Evolutionary conservation across 1,284 basidiomycete species (phyloP).

Genomic region (Tilletia caries): DNA sequence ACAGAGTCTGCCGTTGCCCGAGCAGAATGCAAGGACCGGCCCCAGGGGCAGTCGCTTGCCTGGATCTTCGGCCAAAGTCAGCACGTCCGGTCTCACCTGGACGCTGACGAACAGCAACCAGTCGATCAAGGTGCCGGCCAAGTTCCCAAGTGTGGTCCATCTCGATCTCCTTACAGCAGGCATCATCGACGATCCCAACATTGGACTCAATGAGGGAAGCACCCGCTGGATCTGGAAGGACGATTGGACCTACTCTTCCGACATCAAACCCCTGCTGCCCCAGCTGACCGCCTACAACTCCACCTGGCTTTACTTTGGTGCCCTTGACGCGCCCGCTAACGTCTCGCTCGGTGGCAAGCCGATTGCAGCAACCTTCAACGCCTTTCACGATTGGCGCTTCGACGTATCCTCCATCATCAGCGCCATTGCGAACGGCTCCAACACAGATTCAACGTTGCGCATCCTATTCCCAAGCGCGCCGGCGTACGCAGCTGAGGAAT

Average conservation of each 20-base stretch:
- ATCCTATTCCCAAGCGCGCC: constrained; percentile 25
- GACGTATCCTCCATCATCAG: constrained; percentile 45
- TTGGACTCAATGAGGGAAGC: constrained; percentile 63
- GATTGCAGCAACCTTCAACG: constrained; percentile 63
- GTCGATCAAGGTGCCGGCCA: constrained; percentile 61
- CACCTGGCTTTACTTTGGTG: constrained; percentile 63
- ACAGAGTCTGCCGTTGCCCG: neutral
- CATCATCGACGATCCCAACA: constrained; percentile 61
- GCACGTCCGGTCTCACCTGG: constrained; percentile 58
- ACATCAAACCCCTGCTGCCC: constrained; percentile 57
- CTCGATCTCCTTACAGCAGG: constrained; percentile 61
- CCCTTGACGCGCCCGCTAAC: constrained; percentile 64
- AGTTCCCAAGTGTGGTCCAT: constrained; percentile 62
- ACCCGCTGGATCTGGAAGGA: constrained; percentile 64
- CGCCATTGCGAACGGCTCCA: neutral
- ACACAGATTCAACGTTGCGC: constrained; percentile 18
- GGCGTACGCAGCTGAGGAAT: constrained; percentile 23
- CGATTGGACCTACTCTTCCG: constrained; percentile 65
- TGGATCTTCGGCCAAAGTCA: neutral
- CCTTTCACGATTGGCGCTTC: constrained; percentile 63
- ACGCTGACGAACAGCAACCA: constrained; percentile 62
- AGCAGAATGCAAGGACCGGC: neutral
- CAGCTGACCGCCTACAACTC: constrained; percentile 38
- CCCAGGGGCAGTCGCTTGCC: neutral
- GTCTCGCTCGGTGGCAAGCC: constrained; percentile 61